Evolutionary conservation across 805 yeast genomes (phyloP).

Genomic region (Metschnikowia rubicola): DNA sequence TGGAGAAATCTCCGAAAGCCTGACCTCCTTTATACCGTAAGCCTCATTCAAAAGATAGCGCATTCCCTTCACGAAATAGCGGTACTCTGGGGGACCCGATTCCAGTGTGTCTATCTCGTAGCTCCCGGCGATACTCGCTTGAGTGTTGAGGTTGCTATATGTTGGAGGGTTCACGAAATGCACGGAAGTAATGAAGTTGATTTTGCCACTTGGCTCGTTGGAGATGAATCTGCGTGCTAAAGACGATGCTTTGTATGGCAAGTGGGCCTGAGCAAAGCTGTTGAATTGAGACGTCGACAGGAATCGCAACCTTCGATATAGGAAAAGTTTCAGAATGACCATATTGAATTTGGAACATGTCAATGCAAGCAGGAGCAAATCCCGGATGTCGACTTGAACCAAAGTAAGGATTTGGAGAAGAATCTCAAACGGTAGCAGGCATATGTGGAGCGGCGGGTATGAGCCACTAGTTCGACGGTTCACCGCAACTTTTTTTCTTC

Average conservation of each 20-base stretch:
- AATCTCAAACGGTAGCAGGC: constrained; percentile 44
- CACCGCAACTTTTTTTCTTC: constrained; percentile 27
- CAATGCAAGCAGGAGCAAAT: constrained; percentile 21
- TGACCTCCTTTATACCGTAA: constrained; percentile 43
- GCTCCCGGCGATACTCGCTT: constrained; percentile 35
- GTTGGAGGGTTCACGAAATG: constrained; percentile 35
- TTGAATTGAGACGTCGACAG: constrained; percentile 25
- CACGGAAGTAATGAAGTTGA: constrained; percentile 29
- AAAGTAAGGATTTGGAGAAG: constrained; percentile 31
- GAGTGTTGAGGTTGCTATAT: constrained; percentile 18
- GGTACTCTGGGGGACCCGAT: constrained; percentile 19
- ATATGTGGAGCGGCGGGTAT: constrained; percentile 32
- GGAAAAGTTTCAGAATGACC: constrained; percentile 33
- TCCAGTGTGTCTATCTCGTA: constrained; percentile 28
- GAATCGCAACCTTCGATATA: constrained; percentile 35
- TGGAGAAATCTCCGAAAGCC: constrained; percentile 47
- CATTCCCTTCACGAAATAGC: constrained; percentile 25
- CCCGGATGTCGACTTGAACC: constrained; percentile 18
- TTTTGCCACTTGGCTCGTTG: constrained; percentile 27
- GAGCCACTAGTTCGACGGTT: constrained; percentile 3
- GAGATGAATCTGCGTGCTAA: constrained; percentile 21
- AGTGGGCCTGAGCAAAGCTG: constrained; percentile 34
- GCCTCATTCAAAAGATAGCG: constrained; percentile 39
- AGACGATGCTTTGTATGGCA: constrained; percentile 22
- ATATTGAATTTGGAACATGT: constrained; percentile 36